Evolutionary conservation across 371 early-diverging fungal species (phyloP).

Genomic region (Mucor mucedo): DNA sequence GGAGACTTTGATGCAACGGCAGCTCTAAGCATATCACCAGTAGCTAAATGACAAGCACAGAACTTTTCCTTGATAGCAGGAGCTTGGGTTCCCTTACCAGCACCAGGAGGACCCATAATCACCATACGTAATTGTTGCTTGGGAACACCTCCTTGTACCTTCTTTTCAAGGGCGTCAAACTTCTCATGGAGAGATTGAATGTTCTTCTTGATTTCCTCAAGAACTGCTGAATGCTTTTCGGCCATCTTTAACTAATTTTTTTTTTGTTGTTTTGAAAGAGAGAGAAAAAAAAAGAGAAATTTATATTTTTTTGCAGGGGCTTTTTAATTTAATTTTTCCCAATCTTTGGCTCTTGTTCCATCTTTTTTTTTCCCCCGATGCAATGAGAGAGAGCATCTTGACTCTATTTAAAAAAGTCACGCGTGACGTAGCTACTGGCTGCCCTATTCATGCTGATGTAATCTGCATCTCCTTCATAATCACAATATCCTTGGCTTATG

Average conservation of each 20-base stretch:
- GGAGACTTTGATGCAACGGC: conserved; percentile 93
- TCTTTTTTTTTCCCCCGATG: too few species aligned
- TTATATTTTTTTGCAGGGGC: conserved; percentile 2
- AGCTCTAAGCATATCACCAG: conserved; percentile 99
- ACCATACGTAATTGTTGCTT: conserved; percentile 79
- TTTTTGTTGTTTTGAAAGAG: conserved; percentile 7
- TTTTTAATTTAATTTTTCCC: conserved; percentile 1
- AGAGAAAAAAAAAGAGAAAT: conserved; percentile 7
- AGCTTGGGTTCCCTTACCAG: conserved; percentile 99
- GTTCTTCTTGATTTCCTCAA: conserved; percentile 63
- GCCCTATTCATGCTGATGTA: too few species aligned
- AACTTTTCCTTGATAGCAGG: conserved; percentile 93
- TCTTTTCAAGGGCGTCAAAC: conserved; percentile 56
- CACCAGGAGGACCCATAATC: conserved; percentile 98
- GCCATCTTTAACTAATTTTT: conserved; percentile 11
- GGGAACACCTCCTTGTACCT: conserved; percentile 48
- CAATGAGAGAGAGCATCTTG: too few species aligned
- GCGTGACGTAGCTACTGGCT: too few species aligned
- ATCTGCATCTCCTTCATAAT: too few species aligned
- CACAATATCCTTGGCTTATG: too few species aligned
- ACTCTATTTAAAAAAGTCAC: too few species aligned
- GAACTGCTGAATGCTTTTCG: conserved; percentile 47
- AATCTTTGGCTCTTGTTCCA: too few species aligned
- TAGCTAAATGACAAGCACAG: conserved; percentile 97
- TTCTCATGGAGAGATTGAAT: conserved; percentile 54